Base-by-base conservation (phyloP, 1,284 basidiomycete genomes). In the Malassezia caprae region DNA sequence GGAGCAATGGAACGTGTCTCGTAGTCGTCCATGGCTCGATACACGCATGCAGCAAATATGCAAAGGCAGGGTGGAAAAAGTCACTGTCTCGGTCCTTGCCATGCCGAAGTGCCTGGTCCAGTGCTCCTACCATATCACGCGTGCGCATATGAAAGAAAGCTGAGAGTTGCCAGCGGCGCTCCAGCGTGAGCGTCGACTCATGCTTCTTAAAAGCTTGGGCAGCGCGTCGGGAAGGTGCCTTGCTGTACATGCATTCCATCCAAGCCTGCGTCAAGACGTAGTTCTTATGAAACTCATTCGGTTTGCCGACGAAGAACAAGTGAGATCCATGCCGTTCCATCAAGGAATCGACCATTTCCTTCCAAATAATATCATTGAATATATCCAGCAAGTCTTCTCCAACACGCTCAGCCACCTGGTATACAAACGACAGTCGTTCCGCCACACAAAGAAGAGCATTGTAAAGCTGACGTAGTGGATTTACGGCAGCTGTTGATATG, bases 71-170 rank as follows among this genome's bases (percentile, higher is more conserved):
- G 56, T 62, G 12, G 21, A 6, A 8, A 59, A 65, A 24, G 48
- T 62, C 39, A 40, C 12, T 19, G 50, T 27, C 27, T 3, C 26
- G 34, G 23, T 45, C 34, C 35, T 52, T 27, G n/a, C 3, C 17
- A 10, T 12, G 26, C 12, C 11, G 23, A 10, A 69, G 42, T 2
- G 24, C 49, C 12, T 51, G 45, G 27, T 69, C 67, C 4, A 69
- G 49, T 26, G 28, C 31, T 3, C 53, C 54, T 1, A 93, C 83
- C 50, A 94, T 87, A 67, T 94, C 90, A 72, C 96, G 93, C 85
- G 90, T 93, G n/a, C 91, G 82, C 61, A 98, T 79, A 73, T 98
- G 93, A 75, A 94, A 96, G 73, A 98, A 98, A 15, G 96, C 87
- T 0, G 89, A 87, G 6, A 98, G 79, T 72, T 96, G 93, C 91